These are phyloP conservation scores for Penicillium sp. DNA, from an alignment of 2,329 filamentous ascomycete species.

Conservation along the genomic window DNA sequence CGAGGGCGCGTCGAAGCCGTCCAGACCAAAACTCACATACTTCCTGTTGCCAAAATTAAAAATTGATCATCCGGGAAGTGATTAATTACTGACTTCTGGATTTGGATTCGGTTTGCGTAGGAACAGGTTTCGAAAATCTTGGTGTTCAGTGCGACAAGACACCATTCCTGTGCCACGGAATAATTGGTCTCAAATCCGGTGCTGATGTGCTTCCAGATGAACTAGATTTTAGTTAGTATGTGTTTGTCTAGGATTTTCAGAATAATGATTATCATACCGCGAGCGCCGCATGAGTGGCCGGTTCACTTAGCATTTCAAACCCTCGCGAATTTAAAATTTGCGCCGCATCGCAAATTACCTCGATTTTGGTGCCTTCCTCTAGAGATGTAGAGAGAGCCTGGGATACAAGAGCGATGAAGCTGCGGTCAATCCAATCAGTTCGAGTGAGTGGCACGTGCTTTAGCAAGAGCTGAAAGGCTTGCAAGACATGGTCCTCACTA, in stretches of 20 bases:
- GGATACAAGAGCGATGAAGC: slow-evolving; percentile 68
- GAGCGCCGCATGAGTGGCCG: slow-evolving; percentile 57
- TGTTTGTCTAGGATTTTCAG: background rate
- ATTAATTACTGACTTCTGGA: slow-evolving; percentile 58
- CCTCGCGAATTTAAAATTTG: slow-evolving; percentile 46
- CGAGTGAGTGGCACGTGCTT: slow-evolving; percentile 52
- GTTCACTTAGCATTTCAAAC: slow-evolving; percentile 53
- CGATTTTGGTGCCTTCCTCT: slow-evolving; percentile 40
- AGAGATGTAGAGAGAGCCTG: slow-evolving; percentile 52
- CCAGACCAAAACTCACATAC: slow-evolving; percentile 67
- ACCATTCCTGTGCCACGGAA: slow-evolving; percentile 67
- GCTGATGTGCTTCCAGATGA: slow-evolving; percentile 82
- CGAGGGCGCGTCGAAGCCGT: background rate
- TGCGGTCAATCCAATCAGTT: slow-evolving; percentile 53
- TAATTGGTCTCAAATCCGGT: slow-evolving; percentile 49
- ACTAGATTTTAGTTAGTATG: slow-evolving; percentile 43
- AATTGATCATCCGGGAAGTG: background rate
- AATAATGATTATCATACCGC: slow-evolving; percentile 33
- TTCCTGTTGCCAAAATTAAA: slow-evolving; percentile 56
- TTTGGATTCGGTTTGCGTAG: slow-evolving; percentile 65
- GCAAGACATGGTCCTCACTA: slow-evolving; percentile 22
- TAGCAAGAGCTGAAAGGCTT: slow-evolving; percentile 63
- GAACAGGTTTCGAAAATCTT: slow-evolving; percentile 66
- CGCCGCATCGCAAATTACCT: slow-evolving; percentile 21
- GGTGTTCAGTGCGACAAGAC: slow-evolving; percentile 63